These are phyloP conservation scores for Scedosporium apiospermum DNA, from an alignment of 2,329 filamentous ascomycete species.

Conservation along the genomic window DNA sequence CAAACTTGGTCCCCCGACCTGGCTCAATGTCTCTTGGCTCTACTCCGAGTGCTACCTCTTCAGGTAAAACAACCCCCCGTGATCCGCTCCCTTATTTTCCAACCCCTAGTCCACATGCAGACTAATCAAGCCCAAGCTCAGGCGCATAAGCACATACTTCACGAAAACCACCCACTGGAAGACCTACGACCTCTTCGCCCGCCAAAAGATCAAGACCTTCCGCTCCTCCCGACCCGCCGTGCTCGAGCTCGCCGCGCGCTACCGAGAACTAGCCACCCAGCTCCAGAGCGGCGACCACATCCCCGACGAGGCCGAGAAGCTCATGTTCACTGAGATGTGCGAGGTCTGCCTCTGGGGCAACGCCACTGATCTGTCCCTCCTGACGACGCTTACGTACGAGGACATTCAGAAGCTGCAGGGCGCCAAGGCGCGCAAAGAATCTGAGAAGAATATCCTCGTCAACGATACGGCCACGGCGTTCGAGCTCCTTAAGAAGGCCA, in stretches of 20 bases:
- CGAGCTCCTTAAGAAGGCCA: conserved; percentile 53
- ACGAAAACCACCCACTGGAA: conserved; percentile 73
- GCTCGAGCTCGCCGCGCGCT: conserved; percentile 69
- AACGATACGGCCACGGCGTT: conserved; percentile 77
- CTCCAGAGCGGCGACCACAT: conserved; percentile 44
- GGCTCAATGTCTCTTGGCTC: conserved; percentile 83
- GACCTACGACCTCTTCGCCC: conserved; percentile 77
- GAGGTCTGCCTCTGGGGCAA: conserved; percentile 98
- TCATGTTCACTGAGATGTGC: conserved; percentile 85
- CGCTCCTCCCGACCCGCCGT: conserved; percentile 82
- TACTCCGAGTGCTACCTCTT: conserved; percentile 93
- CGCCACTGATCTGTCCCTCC: conserved; percentile 83
- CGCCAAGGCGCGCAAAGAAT: conserved; percentile 71
- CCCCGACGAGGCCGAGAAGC: conserved; percentile 59
- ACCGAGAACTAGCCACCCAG: conserved; percentile 62
- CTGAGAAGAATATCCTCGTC: conserved; percentile 83
- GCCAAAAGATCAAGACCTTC: conserved; percentile 88
- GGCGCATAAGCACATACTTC: conserved; percentile 76
- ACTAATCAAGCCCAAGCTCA: conserved; percentile 15
- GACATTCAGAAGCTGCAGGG: conserved; percentile 97
- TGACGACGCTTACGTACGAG: conserved; percentile 85
- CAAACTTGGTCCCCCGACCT: conserved; percentile 54
- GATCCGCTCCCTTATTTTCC: not conserved
- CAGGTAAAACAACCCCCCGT: conserved; percentile 37
- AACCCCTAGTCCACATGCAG: not conserved